Evolutionary conservation across 202 grass and related monocot species (phyloP), one percentile per base, ranked within the genome.

Genomic region (Setaria italica): DNA sequence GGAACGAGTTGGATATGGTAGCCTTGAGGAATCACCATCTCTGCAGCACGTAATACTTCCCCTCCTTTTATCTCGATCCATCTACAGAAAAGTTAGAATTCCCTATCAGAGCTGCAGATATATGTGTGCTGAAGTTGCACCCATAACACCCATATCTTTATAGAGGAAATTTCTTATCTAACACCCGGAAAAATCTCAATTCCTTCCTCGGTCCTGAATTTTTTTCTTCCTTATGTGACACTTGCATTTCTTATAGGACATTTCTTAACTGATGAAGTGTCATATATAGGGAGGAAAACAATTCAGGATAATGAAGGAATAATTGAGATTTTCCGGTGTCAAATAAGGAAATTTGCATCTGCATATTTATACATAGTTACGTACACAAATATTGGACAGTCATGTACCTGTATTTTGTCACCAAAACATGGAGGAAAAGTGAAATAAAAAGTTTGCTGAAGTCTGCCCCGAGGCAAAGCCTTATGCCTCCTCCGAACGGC

Each of bases 401-500:
- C 43, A 10, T 49, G 10, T 70, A 71, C 68, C 68, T 71, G 68
- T 71, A 71, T 4, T 71, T 71, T 13, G 92, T 84, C 21, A 94
- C 75, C 20, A 94, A 82, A 35, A 39, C 79, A 57, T 94, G 90
- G 16, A 92, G 86, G 85, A 94, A 94, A 32, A 88, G 73, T 15
- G 87, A 42, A 25, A 90, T 90, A 10, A 80, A 78, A 65, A 92
- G 43, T 56, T 78, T 74, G 74, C 67, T 74, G 29, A 94, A 94
- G 6, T 94, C 82, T 30, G 85, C 82, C 20, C 90, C 90, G 0
- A 88, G 63, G 32, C 92, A 94, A 45, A 84, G 87, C 74, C 90
- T 85, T 35, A 81, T 29, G 80, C 92, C 92, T 7, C 75, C 92
- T 82, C 90, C 92, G 72, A 94, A 92, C 9, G 90, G 84, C 82